These are phyloP conservation scores for Jacaranda copaia DNA, from an alignment of 257 asterid genomes.

Conservation along the genomic window DNA sequence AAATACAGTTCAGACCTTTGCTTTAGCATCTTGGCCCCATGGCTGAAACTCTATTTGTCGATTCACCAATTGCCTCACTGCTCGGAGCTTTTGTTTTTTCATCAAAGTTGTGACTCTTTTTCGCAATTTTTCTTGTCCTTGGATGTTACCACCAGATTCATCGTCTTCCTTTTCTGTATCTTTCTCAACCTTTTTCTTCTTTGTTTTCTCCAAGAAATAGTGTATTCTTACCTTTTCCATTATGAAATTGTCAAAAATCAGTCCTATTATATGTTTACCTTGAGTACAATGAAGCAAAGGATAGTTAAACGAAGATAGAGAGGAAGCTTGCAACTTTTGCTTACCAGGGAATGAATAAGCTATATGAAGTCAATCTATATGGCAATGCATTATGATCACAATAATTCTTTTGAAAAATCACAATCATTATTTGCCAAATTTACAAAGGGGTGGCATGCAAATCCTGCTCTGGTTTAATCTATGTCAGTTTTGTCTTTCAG, in stretches of 20 bases:
- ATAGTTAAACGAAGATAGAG: conserved; percentile 2
- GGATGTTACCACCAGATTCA: conserved; percentile 39
- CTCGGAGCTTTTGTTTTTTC: conserved; percentile 78
- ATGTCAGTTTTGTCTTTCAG: conserved; percentile 1
- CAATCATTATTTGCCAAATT: background rate
- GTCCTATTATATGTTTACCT: conserved; percentile 16
- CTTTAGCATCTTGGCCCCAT: conserved; percentile 87
- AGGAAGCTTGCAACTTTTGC: background rate
- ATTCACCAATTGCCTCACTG: conserved; percentile 73
- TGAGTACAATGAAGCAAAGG: conserved; percentile 19
- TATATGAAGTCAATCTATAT: background rate
- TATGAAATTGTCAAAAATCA: conserved; percentile 36
- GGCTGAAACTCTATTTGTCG: conserved; percentile 66
- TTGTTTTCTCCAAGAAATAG: conserved; percentile 71
- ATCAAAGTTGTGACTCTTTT: conserved; percentile 69
- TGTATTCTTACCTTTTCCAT: conserved; percentile 76
- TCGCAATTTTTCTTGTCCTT: conserved; percentile 57
- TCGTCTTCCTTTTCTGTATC: conserved; percentile 51
- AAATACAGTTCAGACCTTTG: conserved; percentile 65
- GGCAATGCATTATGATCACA: background rate
- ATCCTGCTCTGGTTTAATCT: too few relatives aligned
- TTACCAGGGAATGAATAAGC: conserved; percentile 7
- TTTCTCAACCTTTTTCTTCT: conserved; percentile 58
- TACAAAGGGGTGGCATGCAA: background rate
- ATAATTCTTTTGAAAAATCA: background rate